Evolutionary conservation across 1,139 yeast genomes (phyloP), one percentile per base, ranked within the genome.

Genomic region (Cylindricascospora bacillispora): DNA sequence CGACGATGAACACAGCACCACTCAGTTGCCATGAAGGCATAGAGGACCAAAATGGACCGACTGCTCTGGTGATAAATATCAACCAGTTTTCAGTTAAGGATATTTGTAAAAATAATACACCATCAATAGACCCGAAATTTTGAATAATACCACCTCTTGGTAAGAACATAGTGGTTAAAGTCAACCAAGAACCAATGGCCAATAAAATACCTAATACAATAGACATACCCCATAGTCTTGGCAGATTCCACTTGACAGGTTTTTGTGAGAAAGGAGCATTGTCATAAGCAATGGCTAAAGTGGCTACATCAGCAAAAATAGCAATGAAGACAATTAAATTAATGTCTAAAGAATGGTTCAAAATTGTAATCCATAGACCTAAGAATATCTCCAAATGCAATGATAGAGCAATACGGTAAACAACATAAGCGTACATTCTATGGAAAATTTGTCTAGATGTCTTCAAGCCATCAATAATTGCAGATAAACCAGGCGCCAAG

Each of bases 221-320:
- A 45, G 93, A 80, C 85, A 81, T 79, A 70, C 89, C 92, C 93
- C 93, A 81, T 62, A 81, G 70, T 74, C 92, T 77, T 63, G 92
- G 93, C 57, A 85, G 67, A 76, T 86, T 89, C 98, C 98, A 86
- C 68, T 86, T 86, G 56, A 86, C 97, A 50, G 98, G 98, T 57
- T 67, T 67, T 60, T 82, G 92, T 60, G 86, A 89, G 70, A 70
- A 89, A 56, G 95, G 98, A 64, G 98, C 98, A 52, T 86, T 79
- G 64, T 81, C 93, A 63, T 81, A 81, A 61, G 93, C 93, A 70
- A 81, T 80, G 45, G 93, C 86, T 58, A 81, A 67, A 49, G 93
- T 81, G 42, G 93, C 93, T 66, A 81, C 89, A 67, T 81, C 93
- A 56, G 93, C 93, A 59, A 81, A 81, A 57, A 81, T 79, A 45